Base-by-base conservation (phyloP, 2,329 filamentous ascomycete species). In the Fusarium bactridioides region DNA sequence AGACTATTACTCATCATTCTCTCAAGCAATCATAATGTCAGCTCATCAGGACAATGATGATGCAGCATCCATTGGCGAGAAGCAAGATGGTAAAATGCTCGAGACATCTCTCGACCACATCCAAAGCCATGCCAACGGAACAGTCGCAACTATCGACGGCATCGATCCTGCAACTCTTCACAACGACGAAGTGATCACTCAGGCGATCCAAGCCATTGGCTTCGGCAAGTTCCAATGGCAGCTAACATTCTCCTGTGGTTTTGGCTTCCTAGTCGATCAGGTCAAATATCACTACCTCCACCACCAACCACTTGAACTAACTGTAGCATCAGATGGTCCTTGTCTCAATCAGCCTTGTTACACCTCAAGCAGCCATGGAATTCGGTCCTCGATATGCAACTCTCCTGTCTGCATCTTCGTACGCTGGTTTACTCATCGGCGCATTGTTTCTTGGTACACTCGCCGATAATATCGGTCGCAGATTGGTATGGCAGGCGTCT, bases 191-290 rank as follows among this genome's bases (percentile, higher is more conserved):
- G 41, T 57, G 1, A 57, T 57, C 5, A 48, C 19, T 5, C 19
- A 37, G 8, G 55, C 41, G 0, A 48, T 57, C 2, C 40, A 57
- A 6, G 18, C 41, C 15, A 57, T 57, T 37, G 55, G 55, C 3
- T 57, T 57, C 10, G 55, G 55, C 40, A 57, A 48, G 23, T 57
- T 48, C 19, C 55, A 57, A 25, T 57, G 41, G 55, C 55, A 57
- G 13, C 19, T 57, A 2, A 57, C 55, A 0, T 57, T 57, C 16
- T 57, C 55, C 5, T 57, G 41, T 13, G 55, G 55, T 16, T 57
- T 57, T 4, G 55, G 55, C 3, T 57, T 57, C 10, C 11, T 57
- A 0, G 55, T 57, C 4, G 55, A 57, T 4, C 55, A 57, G 41
- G 55, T 57, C 16, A 25, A 8, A 7, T 12, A 16, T 18, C 2